Conservation (phyloP, 108 stramenopile species). For the Epipyxis sp. region DNA sequence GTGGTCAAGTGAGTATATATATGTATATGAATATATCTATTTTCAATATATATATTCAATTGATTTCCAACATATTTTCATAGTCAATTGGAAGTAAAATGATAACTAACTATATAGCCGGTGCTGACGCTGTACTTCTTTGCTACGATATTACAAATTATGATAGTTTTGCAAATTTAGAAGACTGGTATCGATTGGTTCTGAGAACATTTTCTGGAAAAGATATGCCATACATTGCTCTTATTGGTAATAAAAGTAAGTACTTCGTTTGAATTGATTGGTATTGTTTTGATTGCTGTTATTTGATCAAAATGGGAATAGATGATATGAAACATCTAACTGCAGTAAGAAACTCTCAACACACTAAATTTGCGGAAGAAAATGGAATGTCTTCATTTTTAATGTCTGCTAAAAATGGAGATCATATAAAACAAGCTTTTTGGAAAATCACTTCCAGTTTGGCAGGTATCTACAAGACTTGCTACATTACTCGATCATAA, state of each 20-base stretch:
- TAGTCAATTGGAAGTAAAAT: constrained; percentile 60
- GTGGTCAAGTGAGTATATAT: constrained; percentile 48
- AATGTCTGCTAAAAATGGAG: constrained; percentile 58
- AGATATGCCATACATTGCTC: constrained; percentile 50
- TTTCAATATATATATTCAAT: background rate
- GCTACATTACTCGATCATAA: background rate
- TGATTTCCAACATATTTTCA: background rate
- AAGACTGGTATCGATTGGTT: constrained; percentile 59
- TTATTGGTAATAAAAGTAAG: constrained; percentile 61
- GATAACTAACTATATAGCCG: constrained; percentile 59
- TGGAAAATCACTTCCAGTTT: constrained; percentile 28
- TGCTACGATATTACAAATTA: constrained; percentile 63
- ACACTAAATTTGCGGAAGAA: constrained; percentile 48
- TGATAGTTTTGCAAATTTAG: constrained; percentile 58
- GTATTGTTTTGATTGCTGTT: background rate
- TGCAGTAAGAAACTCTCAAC: constrained; percentile 37
- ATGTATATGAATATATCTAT: background rate
- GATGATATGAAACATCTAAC: constrained; percentile 55
- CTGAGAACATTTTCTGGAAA: constrained; percentile 32
- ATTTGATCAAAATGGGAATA: background rate
- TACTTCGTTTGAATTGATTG: background rate
- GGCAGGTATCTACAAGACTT: background rate
- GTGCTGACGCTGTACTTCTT: constrained; percentile 59
- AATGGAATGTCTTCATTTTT: constrained; percentile 45
- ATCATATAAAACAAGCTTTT: constrained; percentile 43